These are phyloP conservation scores for Penicillium rolfsii DNA, from an alignment of 2,329 filamentous ascomycete genomes.

Conservation along the genomic window DNA sequence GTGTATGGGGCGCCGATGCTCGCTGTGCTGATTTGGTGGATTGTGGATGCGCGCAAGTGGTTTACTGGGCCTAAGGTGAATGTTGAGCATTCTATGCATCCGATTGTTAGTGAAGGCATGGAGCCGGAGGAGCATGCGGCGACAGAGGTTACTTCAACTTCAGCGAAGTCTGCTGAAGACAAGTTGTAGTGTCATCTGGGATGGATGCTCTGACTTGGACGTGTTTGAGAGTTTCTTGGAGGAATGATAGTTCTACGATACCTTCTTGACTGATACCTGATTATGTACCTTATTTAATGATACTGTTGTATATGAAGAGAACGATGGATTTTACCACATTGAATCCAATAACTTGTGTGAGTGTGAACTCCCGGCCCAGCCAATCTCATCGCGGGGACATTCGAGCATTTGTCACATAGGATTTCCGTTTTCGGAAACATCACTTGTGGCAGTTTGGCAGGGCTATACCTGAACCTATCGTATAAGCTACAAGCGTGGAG, in stretches of 20 bases:
- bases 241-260: not conserved
- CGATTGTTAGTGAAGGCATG: constrained; percentile 31
- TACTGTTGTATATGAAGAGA: not conserved
- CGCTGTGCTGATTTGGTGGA: constrained; percentile 63
- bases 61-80: constrained; percentile 73
- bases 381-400: not conserved
- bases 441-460: not conserved
- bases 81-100: constrained; percentile 55
- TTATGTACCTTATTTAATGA: constrained; percentile 3
- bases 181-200: not conserved
- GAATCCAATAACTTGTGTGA: too few species aligned
- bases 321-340: not conserved
- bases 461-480: not conserved
- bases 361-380: too few species aligned
- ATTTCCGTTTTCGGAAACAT: not conserved
- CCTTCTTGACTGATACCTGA: not conserved
- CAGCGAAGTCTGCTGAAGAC: constrained; percentile 18
- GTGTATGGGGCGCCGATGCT: constrained; percentile 69
- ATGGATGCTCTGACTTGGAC: not conserved
- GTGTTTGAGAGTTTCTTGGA: not conserved
- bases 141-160: constrained; percentile 2
- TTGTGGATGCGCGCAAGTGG: constrained; percentile 66
- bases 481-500: not conserved
- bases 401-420: not conserved
- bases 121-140: constrained; percentile 16